phyloP scores from a whole-genome alignment of 768 basidiomycete species.

The Kwoniella mangroviensis region DNA sequence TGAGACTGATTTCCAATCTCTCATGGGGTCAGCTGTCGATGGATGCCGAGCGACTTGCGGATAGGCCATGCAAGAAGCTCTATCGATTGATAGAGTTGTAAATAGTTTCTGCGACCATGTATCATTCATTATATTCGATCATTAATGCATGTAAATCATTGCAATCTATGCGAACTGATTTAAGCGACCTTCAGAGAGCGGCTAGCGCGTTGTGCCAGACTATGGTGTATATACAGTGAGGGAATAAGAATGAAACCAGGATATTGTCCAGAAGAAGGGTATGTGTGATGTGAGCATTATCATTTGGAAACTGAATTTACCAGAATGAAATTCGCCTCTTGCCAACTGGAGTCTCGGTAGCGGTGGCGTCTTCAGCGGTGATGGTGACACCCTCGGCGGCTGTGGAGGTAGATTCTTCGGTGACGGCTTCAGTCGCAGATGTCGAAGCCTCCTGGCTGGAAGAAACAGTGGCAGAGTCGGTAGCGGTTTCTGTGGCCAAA shows the following conservation, averaged over 20 bases:
- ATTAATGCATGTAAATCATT: slow-evolving; percentile 6
- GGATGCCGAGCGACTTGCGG: slow-evolving; percentile 49
- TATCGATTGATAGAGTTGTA: background rate
- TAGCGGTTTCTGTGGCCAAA: background rate
- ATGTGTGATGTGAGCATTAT: background rate
- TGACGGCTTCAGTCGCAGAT: slow-evolving; percentile 4
- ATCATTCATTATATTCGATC: background rate
- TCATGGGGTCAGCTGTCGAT: slow-evolving; percentile 36
- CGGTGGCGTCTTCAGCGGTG: slow-evolving; percentile 34
- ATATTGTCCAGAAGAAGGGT: slow-evolving; percentile 15
- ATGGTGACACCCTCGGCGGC: slow-evolving; percentile 29
- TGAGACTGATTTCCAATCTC: background rate
- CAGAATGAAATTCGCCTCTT: slow-evolving; percentile 22
- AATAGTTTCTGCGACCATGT: background rate
- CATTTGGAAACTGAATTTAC: slow-evolving; percentile 32
- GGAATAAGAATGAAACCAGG: background rate
- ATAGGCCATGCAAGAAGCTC: slow-evolving; percentile 14
- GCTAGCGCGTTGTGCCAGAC: slow-evolving; percentile 7
- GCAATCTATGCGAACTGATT: background rate
- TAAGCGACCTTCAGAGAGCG: background rate
- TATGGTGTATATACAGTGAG: slow-evolving; percentile 18
- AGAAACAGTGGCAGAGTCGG: background rate
- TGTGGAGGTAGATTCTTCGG: slow-evolving; percentile 5
- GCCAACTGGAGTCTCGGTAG: slow-evolving; percentile 22
- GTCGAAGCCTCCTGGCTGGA: slow-evolving; percentile 3